Evolutionary conservation across 108 stramenopile genomes (phyloP), one percentile per base, ranked within the genome.

Genomic region (Schizochytrium sp.): DNA sequence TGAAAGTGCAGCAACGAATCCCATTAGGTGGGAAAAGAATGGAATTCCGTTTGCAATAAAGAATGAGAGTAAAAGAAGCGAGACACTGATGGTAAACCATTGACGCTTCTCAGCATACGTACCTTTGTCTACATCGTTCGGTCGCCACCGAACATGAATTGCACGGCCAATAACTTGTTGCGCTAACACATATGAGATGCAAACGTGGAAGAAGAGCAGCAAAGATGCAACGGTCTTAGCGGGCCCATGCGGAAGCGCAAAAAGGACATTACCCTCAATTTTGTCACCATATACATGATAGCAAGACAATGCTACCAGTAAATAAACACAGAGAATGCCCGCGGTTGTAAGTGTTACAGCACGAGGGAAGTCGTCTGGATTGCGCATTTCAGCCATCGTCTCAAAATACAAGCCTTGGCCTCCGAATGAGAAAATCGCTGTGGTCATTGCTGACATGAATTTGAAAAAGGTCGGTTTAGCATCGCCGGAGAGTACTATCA

Each of bases 391-490:
- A 2, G 76, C 76, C 76, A 83, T 83, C 50, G 76, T 83, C 53
- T 83, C 76, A 83, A 83, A 83, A 40, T 83, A 83, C 8, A 83
- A 28, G 45, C 76, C 76, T 55, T 83, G 76, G 76, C 76, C 76
- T 10, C 76, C 76, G 40, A 83, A 83, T 17, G 76, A 10, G 40
- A 83, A 83, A 40, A 83, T 42, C 8, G 76, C 76, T 8, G 76
- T 83, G 45, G 76, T 83, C 50, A 83, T 5, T 13, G 76, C 5
- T 10, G 76, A 49, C 76, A 83, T 83, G 8, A 83, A 10, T n/a
- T 8, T 8, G 50, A 83, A 83, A 42, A 83, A 83, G 5, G 50
- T 83, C 45, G 76, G 76, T 53, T 83, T 55, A n/a, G 28, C 28
- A 28, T 28, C 28, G 28, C 28, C 28, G 28, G 28, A 28, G 28